Conservation (phyloP, 768 basidiomycete genomes). For the Tulasnella sp. region DNA sequence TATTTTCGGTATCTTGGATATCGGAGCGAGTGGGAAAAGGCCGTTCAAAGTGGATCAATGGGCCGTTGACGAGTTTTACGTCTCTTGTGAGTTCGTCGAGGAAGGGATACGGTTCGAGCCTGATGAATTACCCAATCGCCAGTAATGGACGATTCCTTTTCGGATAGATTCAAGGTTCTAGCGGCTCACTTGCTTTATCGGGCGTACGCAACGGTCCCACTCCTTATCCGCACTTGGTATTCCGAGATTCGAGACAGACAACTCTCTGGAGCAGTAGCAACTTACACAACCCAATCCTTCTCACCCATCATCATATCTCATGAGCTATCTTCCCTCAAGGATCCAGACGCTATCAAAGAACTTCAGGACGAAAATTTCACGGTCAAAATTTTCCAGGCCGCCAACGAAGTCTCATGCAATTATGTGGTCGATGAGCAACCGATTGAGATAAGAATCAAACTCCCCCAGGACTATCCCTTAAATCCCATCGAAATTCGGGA, state of each 20-base stretch:
- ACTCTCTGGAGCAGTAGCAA: conserved; percentile 57
- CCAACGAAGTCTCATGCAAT: conserved; percentile 69
- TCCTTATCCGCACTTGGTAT: conserved; percentile 76
- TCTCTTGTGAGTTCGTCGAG: conserved; percentile 43
- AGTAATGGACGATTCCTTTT: conserved; percentile 44
- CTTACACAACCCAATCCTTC: conserved; percentile 72
- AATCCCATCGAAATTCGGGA: conserved; percentile 81
- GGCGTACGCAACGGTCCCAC: conserved; percentile 68
- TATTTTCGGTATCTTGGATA: conserved; percentile 49
- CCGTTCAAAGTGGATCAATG: conserved; percentile 74
- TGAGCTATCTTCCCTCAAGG: conserved; percentile 64
- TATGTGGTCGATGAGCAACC: conserved; percentile 89
- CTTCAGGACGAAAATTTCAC: conserved; percentile 64
- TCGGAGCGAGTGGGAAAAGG: conserved; percentile 52
- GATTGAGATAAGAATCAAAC: conserved; percentile 73
- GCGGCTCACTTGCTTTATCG: conserved; percentile 85
- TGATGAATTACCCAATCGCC: no score
- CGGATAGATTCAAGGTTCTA: conserved; percentile 46
- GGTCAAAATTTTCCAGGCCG: conserved; percentile 57
- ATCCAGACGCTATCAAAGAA: conserved; percentile 39
- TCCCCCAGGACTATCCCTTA: conserved; percentile 86
- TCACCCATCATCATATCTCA: conserved; percentile 77
- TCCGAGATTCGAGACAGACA: conserved; percentile 81
- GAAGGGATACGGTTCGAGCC: neutral
- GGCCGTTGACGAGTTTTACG: conserved; percentile 70